Evolutionary conservation across 2,329 filamentous ascomycete species (phyloP).

Genomic region (Atkinsonella texensis): DNA sequence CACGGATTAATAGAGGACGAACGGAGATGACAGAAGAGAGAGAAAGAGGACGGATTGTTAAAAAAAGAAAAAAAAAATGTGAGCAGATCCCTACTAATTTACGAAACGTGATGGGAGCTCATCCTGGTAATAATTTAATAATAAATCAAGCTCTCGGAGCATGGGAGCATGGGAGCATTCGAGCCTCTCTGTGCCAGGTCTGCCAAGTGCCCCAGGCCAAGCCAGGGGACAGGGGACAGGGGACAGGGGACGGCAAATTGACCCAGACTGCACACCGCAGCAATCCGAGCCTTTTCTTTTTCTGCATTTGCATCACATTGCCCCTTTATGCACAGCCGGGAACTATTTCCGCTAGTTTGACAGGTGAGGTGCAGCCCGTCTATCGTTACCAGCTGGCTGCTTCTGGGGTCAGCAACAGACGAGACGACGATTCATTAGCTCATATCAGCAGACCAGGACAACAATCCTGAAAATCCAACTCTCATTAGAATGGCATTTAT

Average conservation of each 20-base stretch:
- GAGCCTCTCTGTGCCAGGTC: background rate
- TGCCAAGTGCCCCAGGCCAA: conserved; percentile 2
- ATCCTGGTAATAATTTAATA: background rate
- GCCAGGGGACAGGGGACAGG: conserved; percentile 1
- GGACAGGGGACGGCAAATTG: background rate
- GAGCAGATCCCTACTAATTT: background rate
- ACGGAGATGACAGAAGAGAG: background rate
- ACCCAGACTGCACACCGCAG: background rate
- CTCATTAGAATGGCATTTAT: background rate
- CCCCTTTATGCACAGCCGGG: background rate
- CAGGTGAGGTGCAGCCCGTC: too few species aligned
- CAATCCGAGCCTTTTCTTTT: background rate
- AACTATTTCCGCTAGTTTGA: background rate
- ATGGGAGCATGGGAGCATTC: background rate
- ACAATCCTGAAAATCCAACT: too few species aligned
- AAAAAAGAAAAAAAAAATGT: too few species aligned
- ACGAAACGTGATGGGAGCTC: background rate
- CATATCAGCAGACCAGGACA: too few species aligned
- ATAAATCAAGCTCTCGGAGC: background rate
- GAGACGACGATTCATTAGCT: too few species aligned
- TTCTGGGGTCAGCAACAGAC: too few species aligned
- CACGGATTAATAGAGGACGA: too few species aligned
- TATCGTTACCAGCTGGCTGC: too few species aligned
- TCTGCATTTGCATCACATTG: background rate
- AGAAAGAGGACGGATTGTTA: background rate